Base-by-base conservation (phyloP, 805 yeast genomes). In the Groenewaldozyma tartarivorans region DNA sequence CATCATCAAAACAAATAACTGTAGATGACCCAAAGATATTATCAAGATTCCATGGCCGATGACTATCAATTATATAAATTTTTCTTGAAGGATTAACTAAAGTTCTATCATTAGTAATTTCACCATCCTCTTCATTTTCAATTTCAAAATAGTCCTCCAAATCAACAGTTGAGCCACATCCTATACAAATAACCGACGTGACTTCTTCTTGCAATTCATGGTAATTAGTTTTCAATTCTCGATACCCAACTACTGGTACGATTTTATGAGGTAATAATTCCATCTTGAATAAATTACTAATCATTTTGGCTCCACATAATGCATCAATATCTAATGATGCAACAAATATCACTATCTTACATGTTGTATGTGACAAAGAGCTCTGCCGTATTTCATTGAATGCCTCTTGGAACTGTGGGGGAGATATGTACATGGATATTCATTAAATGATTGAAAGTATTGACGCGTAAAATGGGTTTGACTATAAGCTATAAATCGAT, bases 41-140 rank as follows among this genome's bases (percentile, higher is more conserved):
- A 57, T 88, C 95, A 48, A 92, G 65, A 61, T 88, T 88, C 97
- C 98, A 92, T 3, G 98, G 99, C 48, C 97, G 67, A 49, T 83
- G 92, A 2, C 95, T 87, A 61, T 92, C 99, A 42, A 92, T 69
- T 7, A 94, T 74, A 53, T 85, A 94, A 2, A 90, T 72, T 42
- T 70, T 75, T 48, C 92, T 69, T 36, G 51, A 52, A 20, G 33
- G 20, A 7, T 54, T 54, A 31, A 44, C 45, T 18, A 40, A 19
- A 7, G 31, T 22, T 36, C 9, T 7, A 19, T 49, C 36, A 27
- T 52, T 61, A 27, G 52, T 55, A n/a, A 52, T 35, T 19, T 51
- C 59, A 5, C 48, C 59, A 34, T 47, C 54, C 5, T 46, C 56
- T 20, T 54, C 58, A 9, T 31, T 47, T 39, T 31, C 55, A 11